A percentile compares a stretch with the other conserved stretches of the same genome.
Evolutionary conservation across 2,329 filamentous ascomycete species (phyloP).

Genomic region (Penicillium sp.): DNA sequence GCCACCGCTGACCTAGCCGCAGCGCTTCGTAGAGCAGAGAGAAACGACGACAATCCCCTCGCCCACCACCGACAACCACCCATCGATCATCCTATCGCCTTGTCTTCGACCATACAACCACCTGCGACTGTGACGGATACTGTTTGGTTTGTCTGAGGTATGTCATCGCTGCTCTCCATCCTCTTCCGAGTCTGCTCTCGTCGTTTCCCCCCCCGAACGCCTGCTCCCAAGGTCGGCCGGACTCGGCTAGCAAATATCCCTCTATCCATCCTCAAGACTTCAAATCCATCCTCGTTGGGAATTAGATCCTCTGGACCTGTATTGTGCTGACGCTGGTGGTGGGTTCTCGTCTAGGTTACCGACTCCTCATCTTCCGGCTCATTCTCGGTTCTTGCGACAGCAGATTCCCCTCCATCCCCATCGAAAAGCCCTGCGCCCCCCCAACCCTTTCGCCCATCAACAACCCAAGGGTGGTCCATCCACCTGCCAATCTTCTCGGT

Average conservation of each 20-base stretch:
- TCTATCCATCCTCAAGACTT: slow-evolving; percentile 19
- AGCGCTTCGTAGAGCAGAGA: slow-evolving; percentile 41
- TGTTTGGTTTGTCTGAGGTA: slow-evolving; percentile 36
- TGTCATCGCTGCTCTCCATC: slow-evolving; percentile 37
- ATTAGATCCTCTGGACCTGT: slow-evolving; percentile 16
- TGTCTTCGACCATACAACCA: slow-evolving; percentile 23
- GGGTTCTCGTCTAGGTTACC: slow-evolving; percentile 31
- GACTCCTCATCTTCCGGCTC: slow-evolving; percentile 34
- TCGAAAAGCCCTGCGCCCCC: slow-evolving; percentile 34
- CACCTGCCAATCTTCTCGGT: slow-evolving; percentile 30
- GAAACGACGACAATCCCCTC: slow-evolving; percentile 29
- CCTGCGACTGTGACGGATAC: slow-evolving; percentile 37
- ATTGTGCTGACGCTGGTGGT: slow-evolving; percentile 32
- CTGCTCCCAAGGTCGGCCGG: slow-evolving; percentile 35
- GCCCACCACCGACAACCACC: slow-evolving; percentile 27
- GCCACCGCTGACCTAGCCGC: slow-evolving; percentile 45
- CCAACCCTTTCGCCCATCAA: slow-evolving; percentile 27
- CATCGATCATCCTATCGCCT: slow-evolving; percentile 24
- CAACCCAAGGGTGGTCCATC: slow-evolving; percentile 39
- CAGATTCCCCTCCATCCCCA: slow-evolving; percentile 37
- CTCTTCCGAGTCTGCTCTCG: slow-evolving; percentile 39
- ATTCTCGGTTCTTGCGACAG: slow-evolving; percentile 43
- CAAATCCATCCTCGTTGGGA: slow-evolving; percentile 22
- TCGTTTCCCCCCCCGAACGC: slow-evolving; percentile 30
- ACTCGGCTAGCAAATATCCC: slow-evolving; percentile 30